These are phyloP conservation scores for Penicillium hesseltinei DNA, from an alignment of 2,329 filamentous ascomycete species.

Conservation along the genomic window DNA sequence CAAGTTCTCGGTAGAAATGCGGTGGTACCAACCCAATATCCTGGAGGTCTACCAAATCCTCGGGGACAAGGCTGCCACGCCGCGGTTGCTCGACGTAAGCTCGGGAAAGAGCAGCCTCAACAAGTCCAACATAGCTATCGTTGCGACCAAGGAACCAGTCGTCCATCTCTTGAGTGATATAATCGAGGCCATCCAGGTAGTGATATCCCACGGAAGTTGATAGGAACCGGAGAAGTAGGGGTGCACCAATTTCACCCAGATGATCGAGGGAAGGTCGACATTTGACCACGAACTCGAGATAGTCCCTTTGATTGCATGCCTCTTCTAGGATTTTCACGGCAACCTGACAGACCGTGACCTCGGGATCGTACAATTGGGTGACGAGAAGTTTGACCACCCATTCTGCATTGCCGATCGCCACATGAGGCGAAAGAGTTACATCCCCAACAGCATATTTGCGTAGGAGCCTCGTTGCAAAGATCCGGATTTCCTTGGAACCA, in stretches of 20 bases:
- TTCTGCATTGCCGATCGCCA: slow-evolving; percentile 66
- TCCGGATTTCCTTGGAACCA: slow-evolving; percentile 84
- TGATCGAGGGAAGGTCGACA: slow-evolving; percentile 93
- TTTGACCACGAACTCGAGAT: slow-evolving; percentile 93
- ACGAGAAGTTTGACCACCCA: slow-evolving; percentile 97
- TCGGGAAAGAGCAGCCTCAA: slow-evolving; percentile 91
- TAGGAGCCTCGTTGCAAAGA: slow-evolving; percentile 81
- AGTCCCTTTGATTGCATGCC: slow-evolving; percentile 87
- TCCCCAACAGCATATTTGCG: slow-evolving; percentile 76
- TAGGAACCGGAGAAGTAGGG: slow-evolving; percentile 84
- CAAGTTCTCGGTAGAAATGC: slow-evolving; percentile 95
- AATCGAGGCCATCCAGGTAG: slow-evolving; percentile 93
- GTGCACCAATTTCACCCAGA: slow-evolving; percentile 92
- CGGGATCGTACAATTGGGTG: slow-evolving; percentile 96
- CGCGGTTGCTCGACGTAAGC: slow-evolving; percentile 63
- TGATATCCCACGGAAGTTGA: slow-evolving; percentile 97
- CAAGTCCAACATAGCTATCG: slow-evolving; percentile 89
- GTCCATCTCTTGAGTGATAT: slow-evolving; percentile 99
- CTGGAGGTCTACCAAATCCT: slow-evolving; percentile 60
- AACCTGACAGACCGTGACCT: slow-evolving; percentile 93
- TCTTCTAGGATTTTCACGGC: slow-evolving; percentile 97
- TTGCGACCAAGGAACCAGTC: slow-evolving; percentile 98
- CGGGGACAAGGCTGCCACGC: slow-evolving; percentile 50
- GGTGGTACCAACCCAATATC: slow-evolving; percentile 71
- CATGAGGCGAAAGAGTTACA: slow-evolving; percentile 40